Evolutionary conservation across 176 grass and related monocot species (phyloP), one percentile per base, ranked within the genome.

Genomic region (Bothriochloa decipiens): DNA sequence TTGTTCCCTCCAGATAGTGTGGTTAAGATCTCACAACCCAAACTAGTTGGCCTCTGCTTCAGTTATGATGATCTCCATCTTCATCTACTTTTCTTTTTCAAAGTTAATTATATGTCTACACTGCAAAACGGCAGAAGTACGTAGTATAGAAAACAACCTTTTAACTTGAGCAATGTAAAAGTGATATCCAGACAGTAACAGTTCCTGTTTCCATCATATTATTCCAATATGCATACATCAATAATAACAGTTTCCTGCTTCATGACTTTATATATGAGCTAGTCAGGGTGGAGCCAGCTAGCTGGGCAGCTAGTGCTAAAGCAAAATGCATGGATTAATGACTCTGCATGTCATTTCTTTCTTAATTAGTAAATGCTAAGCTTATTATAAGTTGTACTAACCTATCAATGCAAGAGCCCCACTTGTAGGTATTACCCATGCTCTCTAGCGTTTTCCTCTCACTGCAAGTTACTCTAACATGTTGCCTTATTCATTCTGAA

Each of bases 1-100:
- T 79, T 88, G 85, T 84, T 91, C 88, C 84, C 74, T 79, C 72
- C 62, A 61, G 82, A 82, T 70, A 70, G 63, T 28, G 49, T 70
- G 82, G 73, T 68, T 84, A 65, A 60, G 45, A 60, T 72, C 41
- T 78, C 61, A 53, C 68, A 32, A 0, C 65, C 40, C 52, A 25
- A 67, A 49, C 78, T 90, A 79, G 70, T 84, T 86, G 83, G 50
- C 87, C 3, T 86, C 8, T 64, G 53, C 65, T 77, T 42, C 37
- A 49, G 55, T 69, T 68, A 72, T 61, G 6, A 45, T 91, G 67
- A 23, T 72, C 49, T 40, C 40, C 37, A 20, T 78, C 16, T 53
- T 27, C 1, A 66, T 71, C 67, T 50, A 28, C 18, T 49, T 77
- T 87, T 46, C 26, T 32, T 42, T 69, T 32, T 39, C 18, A 70